Conservation (phyloP, 140 eudicot species). For the Anethum foeniculum region DNA sequence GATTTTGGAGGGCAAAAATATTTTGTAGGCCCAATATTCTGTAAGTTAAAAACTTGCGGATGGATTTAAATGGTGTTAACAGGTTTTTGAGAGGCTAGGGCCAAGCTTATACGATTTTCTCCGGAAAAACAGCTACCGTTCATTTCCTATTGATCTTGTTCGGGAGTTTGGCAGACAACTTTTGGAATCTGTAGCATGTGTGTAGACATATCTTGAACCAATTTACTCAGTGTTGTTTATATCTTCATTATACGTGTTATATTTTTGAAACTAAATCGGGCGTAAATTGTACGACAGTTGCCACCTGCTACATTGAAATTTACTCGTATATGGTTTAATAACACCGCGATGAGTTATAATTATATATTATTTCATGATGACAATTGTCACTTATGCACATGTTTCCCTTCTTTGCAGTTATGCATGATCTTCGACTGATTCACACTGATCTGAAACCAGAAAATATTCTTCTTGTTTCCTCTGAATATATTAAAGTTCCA, state of each 20-base stretch:
- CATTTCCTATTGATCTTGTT: slow-evolving; percentile 99
- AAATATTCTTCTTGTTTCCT: slow-evolving; percentile 85
- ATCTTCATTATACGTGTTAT: background rate
- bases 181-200: slow-evolving; percentile 99
- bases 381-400: background rate
- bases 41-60: slow-evolving; percentile 62
- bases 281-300: background rate
- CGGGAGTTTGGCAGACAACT: slow-evolving; percentile 99
- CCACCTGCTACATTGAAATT: background rate
- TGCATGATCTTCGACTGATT: slow-evolving; percentile 87
- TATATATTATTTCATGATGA: background rate
- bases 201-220: slow-evolving; percentile 52
- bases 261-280: background rate
- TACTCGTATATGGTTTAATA: slow-evolving; percentile 11
- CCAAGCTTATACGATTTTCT: slow-evolving; percentile 99
- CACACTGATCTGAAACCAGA: slow-evolving; percentile 98
- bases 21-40: slow-evolving; percentile 37
- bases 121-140: slow-evolving; percentile 94
- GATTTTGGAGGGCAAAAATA: slow-evolving; percentile 26
- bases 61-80: slow-evolving; percentile 71
- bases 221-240: slow-evolving; percentile 19
- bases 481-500: slow-evolving; percentile 82
- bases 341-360: slow-evolving; percentile 4
- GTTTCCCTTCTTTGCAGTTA: slow-evolving; percentile 52
- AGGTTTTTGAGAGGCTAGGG: slow-evolving; percentile 99